phyloP scores from a whole-genome alignment of 192 early-diverging fungal genomes.

The Coemansia brasiliensis region DNA sequence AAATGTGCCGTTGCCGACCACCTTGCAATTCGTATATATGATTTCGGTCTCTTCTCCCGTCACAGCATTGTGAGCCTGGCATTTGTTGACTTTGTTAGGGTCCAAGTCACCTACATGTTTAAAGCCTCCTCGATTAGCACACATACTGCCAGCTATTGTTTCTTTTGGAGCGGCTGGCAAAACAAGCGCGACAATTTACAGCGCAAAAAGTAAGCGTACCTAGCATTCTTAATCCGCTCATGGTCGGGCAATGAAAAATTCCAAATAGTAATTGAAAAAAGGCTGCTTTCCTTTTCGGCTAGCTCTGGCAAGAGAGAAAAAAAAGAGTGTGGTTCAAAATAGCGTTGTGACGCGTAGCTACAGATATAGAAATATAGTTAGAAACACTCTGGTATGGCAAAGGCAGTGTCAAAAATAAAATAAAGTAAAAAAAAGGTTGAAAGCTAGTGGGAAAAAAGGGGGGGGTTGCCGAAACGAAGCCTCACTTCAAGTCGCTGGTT shows the following conservation, averaged over 20 bases:
- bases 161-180: not conserved
- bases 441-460: constrained; percentile 8
- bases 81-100: constrained; percentile 67
- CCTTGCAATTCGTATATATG: constrained; percentile 87
- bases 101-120: constrained; percentile 54
- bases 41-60: constrained; percentile 85
- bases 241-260: constrained; percentile 19
- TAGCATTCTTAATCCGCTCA: constrained; percentile 55
- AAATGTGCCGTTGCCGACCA: constrained; percentile 97
- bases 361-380: constrained; percentile 3
- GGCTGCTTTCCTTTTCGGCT: constrained; percentile 4
- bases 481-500: too few species aligned
- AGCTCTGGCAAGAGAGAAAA: not conserved
- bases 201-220: too few species aligned
- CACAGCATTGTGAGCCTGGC: constrained; percentile 84
- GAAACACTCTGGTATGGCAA: not conserved
- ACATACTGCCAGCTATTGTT: too few species aligned
- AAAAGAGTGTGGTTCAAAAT: not conserved
- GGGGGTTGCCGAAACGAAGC: not conserved
- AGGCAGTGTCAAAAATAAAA: not conserved
- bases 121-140: not conserved
- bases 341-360: constrained; percentile 21
- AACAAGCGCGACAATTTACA: not conserved
- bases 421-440: constrained; percentile 6
- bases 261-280: constrained; percentile 1